phyloP scores from a whole-genome alignment of 352 stramenopile species.

The Phytophthora ramorum region DNA sequence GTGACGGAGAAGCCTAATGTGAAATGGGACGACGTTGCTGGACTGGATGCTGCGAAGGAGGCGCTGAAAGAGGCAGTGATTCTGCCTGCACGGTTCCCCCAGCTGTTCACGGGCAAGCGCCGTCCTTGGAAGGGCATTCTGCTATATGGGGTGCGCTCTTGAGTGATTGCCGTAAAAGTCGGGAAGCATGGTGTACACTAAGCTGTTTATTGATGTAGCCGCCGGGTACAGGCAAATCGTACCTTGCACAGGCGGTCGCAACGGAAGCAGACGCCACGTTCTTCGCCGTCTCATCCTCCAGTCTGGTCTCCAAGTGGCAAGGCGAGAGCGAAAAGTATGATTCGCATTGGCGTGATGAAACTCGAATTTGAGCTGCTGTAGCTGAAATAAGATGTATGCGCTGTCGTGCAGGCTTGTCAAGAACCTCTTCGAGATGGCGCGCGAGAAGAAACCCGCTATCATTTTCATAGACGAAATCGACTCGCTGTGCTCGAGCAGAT shows the following conservation, averaged over 20 bases:
- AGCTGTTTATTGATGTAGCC: constrained; percentile 48
- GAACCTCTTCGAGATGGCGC: constrained; percentile 98
- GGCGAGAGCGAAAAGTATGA: constrained; percentile 94
- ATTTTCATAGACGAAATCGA: constrained; percentile 99
- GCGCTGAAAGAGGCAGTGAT: constrained; percentile 99
- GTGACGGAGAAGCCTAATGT: constrained; percentile 94
- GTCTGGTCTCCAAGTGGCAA: constrained; percentile 98
- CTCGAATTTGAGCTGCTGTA: not conserved
- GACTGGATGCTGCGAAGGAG: constrained; percentile 97
- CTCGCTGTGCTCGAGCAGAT: constrained; percentile 93
- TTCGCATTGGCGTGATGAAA: not conserved
- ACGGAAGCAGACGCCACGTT: constrained; percentile 99
- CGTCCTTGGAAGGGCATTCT: constrained; percentile 97
- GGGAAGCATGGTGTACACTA: constrained; percentile 3
- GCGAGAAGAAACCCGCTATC: constrained; percentile 93
- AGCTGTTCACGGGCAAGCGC: constrained; percentile 96
- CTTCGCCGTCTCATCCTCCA: constrained; percentile 98
- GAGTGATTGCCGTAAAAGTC: not conserved
- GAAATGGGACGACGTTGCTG: constrained; percentile 98
- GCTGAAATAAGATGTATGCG: not conserved
- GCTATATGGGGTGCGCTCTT: constrained; percentile 94
- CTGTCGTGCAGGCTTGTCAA: constrained; percentile 89
- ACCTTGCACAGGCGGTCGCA: constrained; percentile 97
- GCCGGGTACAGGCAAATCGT: constrained; percentile 95
- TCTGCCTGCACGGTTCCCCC: constrained; percentile 95